Evolutionary conservation across 306 rosid species (phyloP).

Genomic region (Inga oerstediana): DNA sequence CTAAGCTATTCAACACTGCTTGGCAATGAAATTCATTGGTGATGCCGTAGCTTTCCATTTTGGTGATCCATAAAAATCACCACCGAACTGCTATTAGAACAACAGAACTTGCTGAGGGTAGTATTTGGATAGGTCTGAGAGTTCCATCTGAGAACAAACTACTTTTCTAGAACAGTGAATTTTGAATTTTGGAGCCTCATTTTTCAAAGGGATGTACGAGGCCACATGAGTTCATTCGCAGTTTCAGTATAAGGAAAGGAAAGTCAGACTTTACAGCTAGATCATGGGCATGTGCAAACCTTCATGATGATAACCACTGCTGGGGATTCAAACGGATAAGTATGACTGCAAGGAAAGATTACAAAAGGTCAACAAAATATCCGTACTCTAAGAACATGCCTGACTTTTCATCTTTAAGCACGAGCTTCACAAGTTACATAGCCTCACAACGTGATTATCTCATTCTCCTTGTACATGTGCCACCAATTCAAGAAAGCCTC

Average conservation of each 20-base stretch:
- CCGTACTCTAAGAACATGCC: constrained; percentile 4
- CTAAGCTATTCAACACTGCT: not conserved
- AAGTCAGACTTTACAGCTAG: not conserved
- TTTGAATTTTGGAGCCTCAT: not conserved
- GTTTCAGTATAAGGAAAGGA: not conserved
- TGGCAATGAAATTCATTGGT: not conserved
- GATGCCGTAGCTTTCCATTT: not conserved
- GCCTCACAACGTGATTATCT: not conserved
- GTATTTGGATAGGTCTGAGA: not conserved
- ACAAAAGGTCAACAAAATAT: not conserved
- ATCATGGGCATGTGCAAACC: not conserved
- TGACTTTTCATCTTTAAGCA: not conserved
- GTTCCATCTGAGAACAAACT: not conserved
- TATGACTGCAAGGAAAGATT: not conserved
- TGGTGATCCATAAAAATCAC: not conserved
- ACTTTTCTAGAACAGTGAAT: not conserved
- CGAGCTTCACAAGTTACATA: not conserved
- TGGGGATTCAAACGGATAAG: not conserved
- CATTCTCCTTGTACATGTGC: not conserved
- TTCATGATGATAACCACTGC: not conserved
- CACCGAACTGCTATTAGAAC: not conserved
- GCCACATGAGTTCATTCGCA: not conserved
- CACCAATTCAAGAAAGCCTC: not conserved
- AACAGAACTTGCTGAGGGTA: not conserved
- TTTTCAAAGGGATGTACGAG: not conserved